These are phyloP conservation scores for Maudiozyma barnettii DNA, from an alignment of 805 yeast genomes.

Conservation along the genomic window DNA sequence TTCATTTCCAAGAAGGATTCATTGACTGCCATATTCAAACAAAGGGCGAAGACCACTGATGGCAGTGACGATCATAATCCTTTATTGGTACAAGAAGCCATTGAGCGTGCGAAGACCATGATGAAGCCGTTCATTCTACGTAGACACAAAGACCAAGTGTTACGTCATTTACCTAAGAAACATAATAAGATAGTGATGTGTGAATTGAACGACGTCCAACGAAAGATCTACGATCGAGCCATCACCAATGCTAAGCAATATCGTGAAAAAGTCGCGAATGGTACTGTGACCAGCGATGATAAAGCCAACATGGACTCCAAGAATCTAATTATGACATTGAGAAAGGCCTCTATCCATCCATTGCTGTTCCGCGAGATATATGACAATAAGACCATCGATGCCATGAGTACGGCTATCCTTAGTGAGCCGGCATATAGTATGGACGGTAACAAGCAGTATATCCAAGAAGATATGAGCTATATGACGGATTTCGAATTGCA, in stretches of 20 bases:
- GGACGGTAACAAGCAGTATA: constrained; percentile 67
- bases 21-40: constrained; percentile 73
- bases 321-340: constrained; percentile 75
- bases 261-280: constrained; percentile 5
- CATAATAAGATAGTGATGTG: constrained; percentile 56
- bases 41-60: constrained; percentile 64
- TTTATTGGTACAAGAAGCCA: constrained; percentile 80
- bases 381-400: constrained; percentile 41
- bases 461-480: constrained; percentile 87
- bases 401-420: constrained; percentile 75
- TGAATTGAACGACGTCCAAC: constrained; percentile 47
- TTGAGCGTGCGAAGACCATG: constrained; percentile 89
- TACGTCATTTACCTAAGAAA: constrained; percentile 80
- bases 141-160: constrained; percentile 84
- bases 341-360: constrained; percentile 93
- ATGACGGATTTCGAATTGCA: constrained; percentile 90
- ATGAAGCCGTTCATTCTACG: constrained; percentile 96
- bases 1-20: constrained; percentile 79
- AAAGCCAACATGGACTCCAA: constrained; percentile 30
- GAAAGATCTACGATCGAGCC: constrained; percentile 50
- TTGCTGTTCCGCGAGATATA: constrained; percentile 64
- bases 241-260: constrained; percentile 35
- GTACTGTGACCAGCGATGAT: constrained; percentile 20
- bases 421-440: constrained; percentile 62
- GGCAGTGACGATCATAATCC: constrained; percentile 56